A percentile compares a stretch with the other conserved stretches of the same genome.
Evolutionary conservation across 495 filamentous ascomycete genomes (phyloP).

Genomic region (Gamarada debralockiae): DNA sequence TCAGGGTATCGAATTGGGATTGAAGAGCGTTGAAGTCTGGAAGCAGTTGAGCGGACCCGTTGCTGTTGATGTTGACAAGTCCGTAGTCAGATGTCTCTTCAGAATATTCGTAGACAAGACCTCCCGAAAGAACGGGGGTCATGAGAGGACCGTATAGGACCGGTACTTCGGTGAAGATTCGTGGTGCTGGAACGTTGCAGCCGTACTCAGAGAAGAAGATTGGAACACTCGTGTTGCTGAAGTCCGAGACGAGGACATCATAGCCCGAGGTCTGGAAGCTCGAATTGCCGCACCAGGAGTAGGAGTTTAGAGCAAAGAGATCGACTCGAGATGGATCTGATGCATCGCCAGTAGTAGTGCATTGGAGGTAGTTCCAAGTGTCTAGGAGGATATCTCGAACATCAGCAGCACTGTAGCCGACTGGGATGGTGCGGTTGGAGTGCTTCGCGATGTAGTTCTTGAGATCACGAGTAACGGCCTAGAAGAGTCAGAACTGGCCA

Average conservation of each 20-base stretch:
- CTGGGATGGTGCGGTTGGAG: conserved; percentile 64
- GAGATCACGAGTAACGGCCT: conserved; percentile 74
- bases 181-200: conserved; percentile 78
- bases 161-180: conserved; percentile 77
- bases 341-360: conserved; percentile 61
- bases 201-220: conserved; percentile 97
- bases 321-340: conserved; percentile 66
- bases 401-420: conserved; percentile 94
- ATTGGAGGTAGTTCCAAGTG: conserved; percentile 79
- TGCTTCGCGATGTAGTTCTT: conserved; percentile 84
- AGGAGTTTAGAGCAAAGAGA: conserved; percentile 92
- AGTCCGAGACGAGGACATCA: conserved; percentile 64
- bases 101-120: conserved; percentile 84
- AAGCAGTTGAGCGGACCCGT: conserved; percentile 59
- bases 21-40: conserved; percentile 74
- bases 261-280: conserved; percentile 68
- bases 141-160: conserved; percentile 79
- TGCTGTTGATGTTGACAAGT: conserved; percentile 64
- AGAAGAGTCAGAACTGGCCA: conserved; percentile 1
- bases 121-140: conserved; percentile 75
- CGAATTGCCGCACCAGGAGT: conserved; percentile 88
- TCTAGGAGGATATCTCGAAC: conserved; percentile 75
- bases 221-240: conserved; percentile 70
- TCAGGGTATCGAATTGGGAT: conserved; percentile 67
- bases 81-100: conserved; percentile 73